Evolutionary conservation across 2,329 filamentous ascomycete genomes (phyloP).

Genomic region (Alternaria postmessia): DNA sequence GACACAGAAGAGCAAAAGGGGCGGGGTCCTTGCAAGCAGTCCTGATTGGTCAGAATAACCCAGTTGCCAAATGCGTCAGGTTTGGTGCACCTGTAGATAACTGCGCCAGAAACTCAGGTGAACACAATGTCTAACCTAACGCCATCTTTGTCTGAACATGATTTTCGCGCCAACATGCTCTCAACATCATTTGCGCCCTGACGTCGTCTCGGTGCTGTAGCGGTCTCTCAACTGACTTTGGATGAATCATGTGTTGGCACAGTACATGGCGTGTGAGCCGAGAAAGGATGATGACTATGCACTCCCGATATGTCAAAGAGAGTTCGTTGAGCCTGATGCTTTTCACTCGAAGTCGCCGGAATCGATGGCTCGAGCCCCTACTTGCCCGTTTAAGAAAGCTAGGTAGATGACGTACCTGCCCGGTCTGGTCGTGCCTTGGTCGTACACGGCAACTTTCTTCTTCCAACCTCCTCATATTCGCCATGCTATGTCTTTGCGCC

Average conservation of each 20-base stretch:
- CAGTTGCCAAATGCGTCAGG: conserved; percentile 3
- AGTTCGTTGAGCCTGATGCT: not conserved
- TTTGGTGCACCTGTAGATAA: not conserved
- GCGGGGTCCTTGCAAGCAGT: not conserved
- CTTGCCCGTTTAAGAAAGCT: not conserved
- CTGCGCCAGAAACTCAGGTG: not conserved
- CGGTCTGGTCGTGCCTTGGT: not conserved
- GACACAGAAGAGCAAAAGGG: too few relatives aligned
- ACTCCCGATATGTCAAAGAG: not conserved
- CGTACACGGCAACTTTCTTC: conserved; percentile 1
- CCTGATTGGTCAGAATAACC: not conserved
- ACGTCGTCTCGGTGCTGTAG: not conserved
- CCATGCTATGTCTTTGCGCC: not conserved
- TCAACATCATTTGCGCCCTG: not conserved
- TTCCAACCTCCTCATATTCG: not conserved
- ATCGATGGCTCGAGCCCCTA: not conserved
- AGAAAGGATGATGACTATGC: not conserved
- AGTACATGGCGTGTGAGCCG: not conserved
- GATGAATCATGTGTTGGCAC: not conserved
- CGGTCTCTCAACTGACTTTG: not conserved
- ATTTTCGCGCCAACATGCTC: not conserved
- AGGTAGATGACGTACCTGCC: not conserved
- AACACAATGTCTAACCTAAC: not conserved
- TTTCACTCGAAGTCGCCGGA: not conserved
- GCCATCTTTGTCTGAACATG: not conserved